Evolutionary conservation across 2,329 filamentous ascomycete genomes (phyloP).

Genomic region (Colletotrichum sp.): DNA sequence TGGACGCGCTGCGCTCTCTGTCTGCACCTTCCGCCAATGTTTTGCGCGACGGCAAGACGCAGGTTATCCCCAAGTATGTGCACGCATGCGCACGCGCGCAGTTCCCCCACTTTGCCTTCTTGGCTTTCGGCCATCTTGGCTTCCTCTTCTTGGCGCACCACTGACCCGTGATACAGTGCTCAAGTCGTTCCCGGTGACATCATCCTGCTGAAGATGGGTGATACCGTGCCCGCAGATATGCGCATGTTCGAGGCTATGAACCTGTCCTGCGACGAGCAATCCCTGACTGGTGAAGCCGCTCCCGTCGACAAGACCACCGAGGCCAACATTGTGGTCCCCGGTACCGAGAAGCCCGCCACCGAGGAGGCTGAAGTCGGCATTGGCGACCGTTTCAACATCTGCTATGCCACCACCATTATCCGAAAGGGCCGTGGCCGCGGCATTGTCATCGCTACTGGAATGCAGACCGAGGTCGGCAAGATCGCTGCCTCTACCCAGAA

Average conservation of each 20-base stretch:
- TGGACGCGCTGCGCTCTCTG: constrained; percentile 67
- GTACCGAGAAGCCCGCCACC: constrained; percentile 49
- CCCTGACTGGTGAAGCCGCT: constrained; percentile 78
- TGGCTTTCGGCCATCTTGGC: background rate
- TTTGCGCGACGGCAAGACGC: constrained; percentile 62
- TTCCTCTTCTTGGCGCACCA: constrained; percentile 14
- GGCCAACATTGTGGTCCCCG: constrained; percentile 48
- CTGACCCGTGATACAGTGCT: constrained; percentile 43
- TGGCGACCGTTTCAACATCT: constrained; percentile 77
- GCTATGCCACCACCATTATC: constrained; percentile 76
- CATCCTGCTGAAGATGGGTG: constrained; percentile 70
- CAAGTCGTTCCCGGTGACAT: constrained; percentile 77
- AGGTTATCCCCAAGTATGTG: constrained; percentile 63
- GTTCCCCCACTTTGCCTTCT: background rate
- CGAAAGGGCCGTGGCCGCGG: constrained; percentile 76
- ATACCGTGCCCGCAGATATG: constrained; percentile 77
- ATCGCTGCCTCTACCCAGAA: constrained; percentile 65
- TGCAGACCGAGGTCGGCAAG: constrained; percentile 73
- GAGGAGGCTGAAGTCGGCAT: constrained; percentile 62
- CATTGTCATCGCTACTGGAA: constrained; percentile 75
- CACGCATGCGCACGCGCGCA: background rate
- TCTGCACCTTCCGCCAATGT: constrained; percentile 69
- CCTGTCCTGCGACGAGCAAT: constrained; percentile 78
- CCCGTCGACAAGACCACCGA: constrained; percentile 71
- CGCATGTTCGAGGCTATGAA: constrained; percentile 78